Evolutionary conservation across 768 basidiomycete genomes (phyloP), one percentile per base, ranked within the genome.

Genomic region (Cystofilobasidium macerans): DNA sequence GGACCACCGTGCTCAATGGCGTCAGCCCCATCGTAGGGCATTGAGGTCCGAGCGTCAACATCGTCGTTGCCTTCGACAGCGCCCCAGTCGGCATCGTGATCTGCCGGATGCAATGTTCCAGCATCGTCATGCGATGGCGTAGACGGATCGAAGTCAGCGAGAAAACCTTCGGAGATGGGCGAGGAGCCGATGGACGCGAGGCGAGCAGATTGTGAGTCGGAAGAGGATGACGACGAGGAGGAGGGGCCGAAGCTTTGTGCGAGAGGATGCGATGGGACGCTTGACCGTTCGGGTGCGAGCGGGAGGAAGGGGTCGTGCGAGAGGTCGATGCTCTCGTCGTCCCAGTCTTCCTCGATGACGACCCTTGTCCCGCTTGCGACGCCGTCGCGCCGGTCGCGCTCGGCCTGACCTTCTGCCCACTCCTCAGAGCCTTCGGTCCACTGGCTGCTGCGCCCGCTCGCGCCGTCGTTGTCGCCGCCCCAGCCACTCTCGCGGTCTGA

Each of bases 301-400:
- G 67, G 42, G 1, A 62, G 26, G 56, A 62, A 64, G 12, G 67
- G 67, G 43, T 68, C 61, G 22, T 32, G 42, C 18, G 54, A 45
- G 14, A 60, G 48, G 33, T 68, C 61, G 18, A 62, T 53, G 11
- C 53, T 40, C 16, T 68, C 62, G 56, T 68, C 61, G 62, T 63
- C 65, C 65, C 65, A 67, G 32, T 67, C 65, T 0, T 67, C 61
- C 43, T 68, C 67, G 30, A 68, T 62, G 35, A 62, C 43, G 26
- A 63, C 61, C 57, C 67, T 28, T 26, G 67, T 68, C 32, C 67
- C 57, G 16, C 61, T 43, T 22, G 64, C 30, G 20, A 42, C 24
- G 26, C 24, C 40, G 22, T 38, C 40, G n/a, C 57, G 24, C 22
- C 40, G 57, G 28, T 58, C 40, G 16, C 57, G 33, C 14, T 58